phyloP scores from a whole-genome alignment of 2,329 filamentous ascomycete genomes.

The Diaporthe helianthi region DNA sequence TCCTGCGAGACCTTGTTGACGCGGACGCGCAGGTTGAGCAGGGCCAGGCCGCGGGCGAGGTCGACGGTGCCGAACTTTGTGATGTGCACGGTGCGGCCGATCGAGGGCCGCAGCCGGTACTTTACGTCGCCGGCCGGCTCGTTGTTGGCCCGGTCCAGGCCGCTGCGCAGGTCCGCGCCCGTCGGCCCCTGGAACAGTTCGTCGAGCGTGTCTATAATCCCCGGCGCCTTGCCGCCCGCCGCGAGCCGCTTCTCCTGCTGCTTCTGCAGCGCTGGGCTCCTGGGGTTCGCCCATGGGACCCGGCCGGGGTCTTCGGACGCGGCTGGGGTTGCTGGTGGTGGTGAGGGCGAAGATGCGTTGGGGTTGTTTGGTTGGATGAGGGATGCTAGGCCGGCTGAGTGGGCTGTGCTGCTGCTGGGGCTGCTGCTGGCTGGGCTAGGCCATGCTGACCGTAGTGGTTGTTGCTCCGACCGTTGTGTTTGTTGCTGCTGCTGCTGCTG shows the following conservation, averaged over 20 bases:
- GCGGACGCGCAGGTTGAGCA: constrained; percentile 48
- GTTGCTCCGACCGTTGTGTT: not conserved
- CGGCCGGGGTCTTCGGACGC: not conserved
- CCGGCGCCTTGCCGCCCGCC: not conserved
- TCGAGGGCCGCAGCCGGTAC: constrained; percentile 48
- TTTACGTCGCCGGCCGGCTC: constrained; percentile 40
- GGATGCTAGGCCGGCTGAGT: not conserved
- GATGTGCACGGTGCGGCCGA: constrained; percentile 54
- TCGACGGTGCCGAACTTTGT: constrained; percentile 46
- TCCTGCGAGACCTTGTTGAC: constrained; percentile 67
- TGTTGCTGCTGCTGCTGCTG: constrained; percentile 20
- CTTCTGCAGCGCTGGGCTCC: not conserved
- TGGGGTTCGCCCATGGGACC: not conserved
- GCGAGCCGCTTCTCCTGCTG: not conserved
- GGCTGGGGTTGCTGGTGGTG: not conserved
- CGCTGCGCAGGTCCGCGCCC: constrained; percentile 38
- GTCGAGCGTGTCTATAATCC: constrained; percentile 38
- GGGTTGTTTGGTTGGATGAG: not conserved
- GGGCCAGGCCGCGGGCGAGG: constrained; percentile 51
- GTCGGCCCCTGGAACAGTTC: constrained; percentile 37
- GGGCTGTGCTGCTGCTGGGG: not conserved
- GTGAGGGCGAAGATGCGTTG: not conserved
- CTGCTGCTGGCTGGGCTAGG: not conserved
- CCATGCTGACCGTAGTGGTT: not conserved
- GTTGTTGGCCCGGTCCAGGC: constrained; percentile 36